Evolutionary conservation across 2,329 filamentous ascomycete species (phyloP).

Genomic region (Exophiala oligosperma): DNA sequence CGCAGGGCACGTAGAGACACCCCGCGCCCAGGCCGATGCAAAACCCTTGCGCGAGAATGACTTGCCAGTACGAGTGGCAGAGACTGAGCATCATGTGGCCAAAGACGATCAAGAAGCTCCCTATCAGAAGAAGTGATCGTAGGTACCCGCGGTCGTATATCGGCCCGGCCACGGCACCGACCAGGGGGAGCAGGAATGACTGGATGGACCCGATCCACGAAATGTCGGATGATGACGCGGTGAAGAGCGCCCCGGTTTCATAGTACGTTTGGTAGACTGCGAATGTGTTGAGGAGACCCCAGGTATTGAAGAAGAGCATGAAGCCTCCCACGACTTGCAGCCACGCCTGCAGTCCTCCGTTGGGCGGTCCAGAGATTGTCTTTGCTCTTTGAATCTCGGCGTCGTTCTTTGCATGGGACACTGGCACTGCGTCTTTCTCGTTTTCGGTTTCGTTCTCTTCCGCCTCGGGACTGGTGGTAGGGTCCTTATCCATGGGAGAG

Average conservation of each 20-base stretch:
- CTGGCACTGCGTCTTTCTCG: too few relatives aligned
- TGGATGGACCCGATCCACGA: slow-evolving; percentile 55
- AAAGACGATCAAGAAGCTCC: slow-evolving; percentile 37
- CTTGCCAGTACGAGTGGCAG: slow-evolving; percentile 44
- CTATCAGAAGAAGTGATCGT: slow-evolving; percentile 30
- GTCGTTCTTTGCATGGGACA: too few relatives aligned
- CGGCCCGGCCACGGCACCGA: slow-evolving; percentile 45
- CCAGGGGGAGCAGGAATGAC: slow-evolving; percentile 45
- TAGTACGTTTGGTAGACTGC: slow-evolving; percentile 38
- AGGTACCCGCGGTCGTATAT: slow-evolving; percentile 45
- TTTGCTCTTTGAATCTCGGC: too few relatives aligned
- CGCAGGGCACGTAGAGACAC: slow-evolving; percentile 32
- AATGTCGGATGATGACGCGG: slow-evolving; percentile 41
- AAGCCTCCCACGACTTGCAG: slow-evolving; percentile 32
- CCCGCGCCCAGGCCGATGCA: slow-evolving; percentile 49
- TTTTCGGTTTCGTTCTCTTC: too few relatives aligned
- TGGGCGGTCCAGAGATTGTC: slow-evolving; percentile 4
- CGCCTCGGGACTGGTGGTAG: too few relatives aligned
- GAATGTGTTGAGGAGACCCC: slow-evolving; percentile 32
- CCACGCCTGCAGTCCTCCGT: slow-evolving; percentile 34
- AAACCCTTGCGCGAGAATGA: slow-evolving; percentile 50
- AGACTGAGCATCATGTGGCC: slow-evolving; percentile 46
- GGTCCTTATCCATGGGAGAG: too few relatives aligned
- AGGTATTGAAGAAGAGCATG: slow-evolving; percentile 26
- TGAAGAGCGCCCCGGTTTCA: slow-evolving; percentile 24